Conservation (phyloP, 1,139 yeast species). For the Zygosaccharomyces pseudobailii region DNA sequence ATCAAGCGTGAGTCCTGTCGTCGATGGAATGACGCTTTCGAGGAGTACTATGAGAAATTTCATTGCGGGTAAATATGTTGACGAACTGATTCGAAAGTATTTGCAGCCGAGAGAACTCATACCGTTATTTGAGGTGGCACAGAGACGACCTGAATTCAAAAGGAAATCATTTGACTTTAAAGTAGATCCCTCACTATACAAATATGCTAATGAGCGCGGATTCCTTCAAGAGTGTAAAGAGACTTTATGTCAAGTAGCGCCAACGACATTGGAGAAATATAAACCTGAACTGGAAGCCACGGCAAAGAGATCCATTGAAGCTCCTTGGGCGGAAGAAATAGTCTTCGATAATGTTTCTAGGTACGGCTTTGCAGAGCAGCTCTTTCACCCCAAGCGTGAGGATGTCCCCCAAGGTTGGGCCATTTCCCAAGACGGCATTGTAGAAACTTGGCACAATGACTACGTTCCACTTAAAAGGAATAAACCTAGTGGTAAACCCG, state of each 20-base stretch:
- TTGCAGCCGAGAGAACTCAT: constrained; percentile 29
- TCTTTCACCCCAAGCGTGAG: constrained; percentile 54
- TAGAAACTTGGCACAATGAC: constrained; percentile 43
- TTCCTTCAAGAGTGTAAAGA: constrained; percentile 61
- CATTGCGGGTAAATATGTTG: constrained; percentile 57
- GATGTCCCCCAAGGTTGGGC: constrained; percentile 40
- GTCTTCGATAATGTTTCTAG: constrained; percentile 56
- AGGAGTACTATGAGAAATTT: constrained; percentile 66
- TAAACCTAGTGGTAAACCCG: constrained; percentile 32
- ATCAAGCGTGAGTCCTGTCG: constrained; percentile 82
- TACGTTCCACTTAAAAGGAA: constrained; percentile 68
- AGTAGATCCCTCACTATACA: constrained; percentile 30
- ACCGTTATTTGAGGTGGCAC: constrained; percentile 31
- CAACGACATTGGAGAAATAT: constrained; percentile 22
- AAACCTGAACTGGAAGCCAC: constrained; percentile 22
- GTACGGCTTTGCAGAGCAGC: constrained; percentile 63
- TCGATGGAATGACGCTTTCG: constrained; percentile 84
- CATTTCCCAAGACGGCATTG: constrained; percentile 29
- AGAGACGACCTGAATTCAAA: constrained; percentile 29
- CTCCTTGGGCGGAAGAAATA: constrained; percentile 64
- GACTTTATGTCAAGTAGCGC: constrained; percentile 45
- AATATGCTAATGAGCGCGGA: constrained; percentile 31
- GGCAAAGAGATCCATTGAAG: constrained; percentile 58
- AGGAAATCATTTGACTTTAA: constrained; percentile 32
- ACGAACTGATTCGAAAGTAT: constrained; percentile 22